phyloP scores from a whole-genome alignment of 2,329 filamentous ascomycete species.

The Falciphora oryzae region DNA sequence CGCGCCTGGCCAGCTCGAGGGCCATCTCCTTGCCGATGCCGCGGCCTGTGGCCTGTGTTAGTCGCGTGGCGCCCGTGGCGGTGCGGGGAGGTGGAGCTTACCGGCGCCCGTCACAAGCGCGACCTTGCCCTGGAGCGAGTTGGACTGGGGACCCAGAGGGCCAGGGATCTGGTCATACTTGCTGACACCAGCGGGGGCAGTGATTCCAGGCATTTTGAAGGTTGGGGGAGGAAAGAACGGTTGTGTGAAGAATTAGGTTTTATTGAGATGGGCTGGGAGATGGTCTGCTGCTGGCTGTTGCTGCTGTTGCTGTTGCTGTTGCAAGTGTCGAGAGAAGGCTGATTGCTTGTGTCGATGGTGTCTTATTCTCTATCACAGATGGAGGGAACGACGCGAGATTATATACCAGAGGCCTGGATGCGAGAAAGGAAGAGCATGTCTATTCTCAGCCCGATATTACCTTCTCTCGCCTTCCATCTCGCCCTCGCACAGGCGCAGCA shows the following conservation, averaged over 20 bases:
- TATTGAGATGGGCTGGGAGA: background rate
- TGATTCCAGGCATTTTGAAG: constrained; percentile 19
- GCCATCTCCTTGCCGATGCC: constrained; percentile 59
- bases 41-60: constrained; percentile 28
- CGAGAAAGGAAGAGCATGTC: background rate
- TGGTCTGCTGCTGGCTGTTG: background rate
- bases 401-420: background rate
- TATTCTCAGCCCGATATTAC: background rate
- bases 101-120: constrained; percentile 25
- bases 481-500: background rate
- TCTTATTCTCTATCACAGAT: background rate
- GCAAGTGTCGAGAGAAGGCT: background rate
- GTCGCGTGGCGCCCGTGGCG: background rate
- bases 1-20: constrained; percentile 31
- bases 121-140: constrained; percentile 21
- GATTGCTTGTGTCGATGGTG: background rate
- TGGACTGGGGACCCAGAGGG: constrained; percentile 24
- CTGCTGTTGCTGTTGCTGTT: background rate
- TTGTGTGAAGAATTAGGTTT: background rate
- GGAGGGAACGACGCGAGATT: background rate
- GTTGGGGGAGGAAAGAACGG: background rate
- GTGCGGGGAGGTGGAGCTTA: background rate
- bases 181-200: constrained; percentile 16
- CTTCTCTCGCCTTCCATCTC: background rate
- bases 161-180: constrained; percentile 27